phyloP scores from a whole-genome alignment of 768 basidiomycete species.

The Russula abietina region DNA sequence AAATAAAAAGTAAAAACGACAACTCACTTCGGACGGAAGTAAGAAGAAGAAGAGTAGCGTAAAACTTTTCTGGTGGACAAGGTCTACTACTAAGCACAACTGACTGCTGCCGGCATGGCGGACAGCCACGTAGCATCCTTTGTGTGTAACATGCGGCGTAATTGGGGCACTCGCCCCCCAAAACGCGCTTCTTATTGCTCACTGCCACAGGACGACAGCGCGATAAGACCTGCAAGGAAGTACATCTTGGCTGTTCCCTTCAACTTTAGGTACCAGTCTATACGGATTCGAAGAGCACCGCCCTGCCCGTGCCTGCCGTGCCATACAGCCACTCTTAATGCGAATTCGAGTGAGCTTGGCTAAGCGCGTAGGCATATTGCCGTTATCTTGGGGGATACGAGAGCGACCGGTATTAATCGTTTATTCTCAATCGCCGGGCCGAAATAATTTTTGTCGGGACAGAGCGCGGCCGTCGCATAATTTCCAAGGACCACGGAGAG shows the following conservation, averaged over 20 bases:
- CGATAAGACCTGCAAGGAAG: background rate
- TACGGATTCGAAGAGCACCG: slow-evolving; percentile 1
- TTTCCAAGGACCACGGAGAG: slow-evolving; percentile 10
- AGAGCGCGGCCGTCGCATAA: slow-evolving; percentile 15
- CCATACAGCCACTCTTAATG: slow-evolving; percentile 1
- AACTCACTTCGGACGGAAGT: slow-evolving; percentile 13
- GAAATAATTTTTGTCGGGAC: slow-evolving; percentile 2
- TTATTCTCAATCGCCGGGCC: slow-evolving; percentile 3
- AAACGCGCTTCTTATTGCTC: slow-evolving; percentile 13
- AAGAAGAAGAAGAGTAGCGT: background rate
- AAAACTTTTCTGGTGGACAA: background rate
- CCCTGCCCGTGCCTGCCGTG: background rate
- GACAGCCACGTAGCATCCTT: slow-evolving; percentile 19
- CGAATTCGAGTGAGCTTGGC: background rate
- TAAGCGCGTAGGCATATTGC: background rate
- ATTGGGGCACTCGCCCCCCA: slow-evolving; percentile 11
- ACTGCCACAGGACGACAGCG: slow-evolving; percentile 6
- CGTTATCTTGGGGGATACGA: slow-evolving; percentile 3
- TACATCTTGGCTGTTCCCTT: background rate
- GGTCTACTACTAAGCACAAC: background rate
- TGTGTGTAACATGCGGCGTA: slow-evolving; percentile 11
- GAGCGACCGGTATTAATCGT: background rate
- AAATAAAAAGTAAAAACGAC: background rate
- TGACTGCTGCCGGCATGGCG: slow-evolving; percentile 7
- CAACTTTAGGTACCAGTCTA: slow-evolving; percentile 7